Conservation (phyloP, 2,329 filamentous ascomycete species). For the Fusarium fracticaudum region DNA sequence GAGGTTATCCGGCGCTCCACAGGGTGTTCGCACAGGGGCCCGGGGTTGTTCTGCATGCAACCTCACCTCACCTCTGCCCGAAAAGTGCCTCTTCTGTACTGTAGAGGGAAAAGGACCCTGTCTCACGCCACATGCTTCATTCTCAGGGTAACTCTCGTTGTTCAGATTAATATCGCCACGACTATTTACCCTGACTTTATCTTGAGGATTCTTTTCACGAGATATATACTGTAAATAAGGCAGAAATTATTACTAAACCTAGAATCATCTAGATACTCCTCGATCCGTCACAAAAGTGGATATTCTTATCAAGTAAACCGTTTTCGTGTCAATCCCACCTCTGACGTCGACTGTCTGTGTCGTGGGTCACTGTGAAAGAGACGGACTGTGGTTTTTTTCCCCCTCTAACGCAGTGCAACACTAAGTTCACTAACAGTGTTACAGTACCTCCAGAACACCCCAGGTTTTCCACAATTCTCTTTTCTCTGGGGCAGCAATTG, state of each 20-base stretch:
- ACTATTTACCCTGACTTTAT: not conserved
- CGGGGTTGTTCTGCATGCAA: not conserved
- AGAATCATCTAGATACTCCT: constrained; percentile 13
- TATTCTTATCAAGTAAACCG: constrained; percentile 4
- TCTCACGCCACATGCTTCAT: not conserved
- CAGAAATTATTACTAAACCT: not conserved
- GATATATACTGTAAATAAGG: not conserved
- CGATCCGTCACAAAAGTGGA: constrained; percentile 24
- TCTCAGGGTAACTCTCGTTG: not conserved
- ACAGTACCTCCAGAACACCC: too few relatives aligned
- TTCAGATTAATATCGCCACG: not conserved
- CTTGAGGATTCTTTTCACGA: not conserved
- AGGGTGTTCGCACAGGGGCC: constrained; percentile 18
- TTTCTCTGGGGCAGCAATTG: constrained; percentile 15
- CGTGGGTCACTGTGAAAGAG: constrained; percentile 1
- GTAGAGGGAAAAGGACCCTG: not conserved
- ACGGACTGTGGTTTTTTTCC: not conserved
- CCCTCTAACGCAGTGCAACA: constrained; percentile 9
- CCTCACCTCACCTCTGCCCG: not conserved
- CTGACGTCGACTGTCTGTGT: constrained; percentile 30
- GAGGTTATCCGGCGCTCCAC: constrained; percentile 23
- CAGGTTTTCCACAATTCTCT: constrained; percentile 21
- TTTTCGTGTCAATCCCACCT: constrained; percentile 21
- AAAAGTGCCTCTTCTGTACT: not conserved
- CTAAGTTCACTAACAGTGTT: not conserved